These are phyloP conservation scores for Pichia terricola DNA, from an alignment of 1,139 yeast genomes.

Conservation along the genomic window DNA sequence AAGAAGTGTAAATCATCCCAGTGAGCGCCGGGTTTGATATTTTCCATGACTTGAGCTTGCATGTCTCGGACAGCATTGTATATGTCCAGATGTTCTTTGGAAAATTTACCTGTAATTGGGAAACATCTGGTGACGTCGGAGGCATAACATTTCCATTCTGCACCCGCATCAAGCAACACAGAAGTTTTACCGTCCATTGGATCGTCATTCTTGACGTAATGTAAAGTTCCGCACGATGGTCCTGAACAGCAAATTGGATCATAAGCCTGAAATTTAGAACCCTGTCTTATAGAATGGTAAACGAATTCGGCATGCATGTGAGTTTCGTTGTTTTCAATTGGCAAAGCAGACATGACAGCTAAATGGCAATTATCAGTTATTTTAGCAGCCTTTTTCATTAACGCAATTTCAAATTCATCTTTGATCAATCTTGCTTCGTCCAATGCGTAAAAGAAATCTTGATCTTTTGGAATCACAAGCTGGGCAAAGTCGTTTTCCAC, in stretches of 20 bases:
- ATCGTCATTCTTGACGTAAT: constrained; percentile 74
- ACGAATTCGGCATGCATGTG: constrained; percentile 93
- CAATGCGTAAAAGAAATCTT: constrained; percentile 57
- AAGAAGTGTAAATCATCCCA: constrained; percentile 83
- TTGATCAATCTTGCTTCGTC: constrained; percentile 83
- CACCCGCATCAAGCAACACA: constrained; percentile 89
- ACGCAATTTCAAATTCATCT: constrained; percentile 68
- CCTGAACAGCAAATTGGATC: constrained; percentile 97
- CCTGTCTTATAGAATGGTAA: constrained; percentile 90
- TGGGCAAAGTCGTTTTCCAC: constrained; percentile 26
- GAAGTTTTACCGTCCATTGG: constrained; percentile 39
- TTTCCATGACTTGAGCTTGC: constrained; percentile 63
- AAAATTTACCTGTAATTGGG: constrained; percentile 87
- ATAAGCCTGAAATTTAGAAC: constrained; percentile 79
- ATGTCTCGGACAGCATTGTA: constrained; percentile 75
- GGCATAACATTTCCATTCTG: constrained; percentile 91
- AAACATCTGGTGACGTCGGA: constrained; percentile 92
- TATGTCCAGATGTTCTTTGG: constrained; percentile 73
- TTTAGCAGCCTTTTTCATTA: constrained; percentile 70
- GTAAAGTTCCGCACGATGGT: constrained; percentile 82
- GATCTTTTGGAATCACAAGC: constrained; percentile 33
- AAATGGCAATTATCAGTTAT: constrained; percentile 83
- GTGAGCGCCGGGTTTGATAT: constrained; percentile 67
- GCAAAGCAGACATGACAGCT: constrained; percentile 88
- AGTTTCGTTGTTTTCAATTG: constrained; percentile 79